Evolutionary conservation across 2,329 filamentous ascomycete species (phyloP), one percentile per base, ranked within the genome.

Genomic region (Fusarium tricinctum): DNA sequence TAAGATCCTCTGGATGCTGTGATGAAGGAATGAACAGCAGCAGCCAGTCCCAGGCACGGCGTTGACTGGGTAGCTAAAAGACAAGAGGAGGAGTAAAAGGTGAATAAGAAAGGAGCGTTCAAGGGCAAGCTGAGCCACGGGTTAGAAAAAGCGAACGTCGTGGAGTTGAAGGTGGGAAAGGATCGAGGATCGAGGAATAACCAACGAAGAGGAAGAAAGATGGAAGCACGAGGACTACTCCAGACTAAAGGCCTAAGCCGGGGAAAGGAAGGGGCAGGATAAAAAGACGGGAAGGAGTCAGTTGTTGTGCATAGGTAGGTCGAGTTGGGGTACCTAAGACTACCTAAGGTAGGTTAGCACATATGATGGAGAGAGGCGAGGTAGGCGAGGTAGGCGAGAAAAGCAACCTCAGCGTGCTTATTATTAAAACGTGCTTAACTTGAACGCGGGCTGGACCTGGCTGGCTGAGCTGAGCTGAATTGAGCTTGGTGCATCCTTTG

Each of bases 1-100:
- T 50, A 33, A 45, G 57, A 46, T 69, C 39, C 57, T 30, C 50
- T 23, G 44, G 59, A 59, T 59, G 58, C 48, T 68, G 52, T 66
- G 35, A 55, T 69, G 44, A 50, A 65, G 55, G 56, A 66, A 64
- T 59, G 66, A 66, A 63, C 49, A 60, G 66, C 49, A 60, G 66
- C 58, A 51, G 53, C 44, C 60, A 49, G 52, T 54, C 49, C 51
- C 47, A 49, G 53, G 53, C 49, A 57, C 40, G 54, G 40, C 48
- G n/a, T 44, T 66, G 42, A 43, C 57, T 59, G 44, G 60, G 40
- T 42, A 43, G 42, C 50, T 55, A 42, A 46, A 51, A 43, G 28
- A 42, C 17, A 20, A 30, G 40, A 61, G 19, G 19, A 50, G 55
- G 40, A 43, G 49, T 43, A 45, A 56, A 59, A 58, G 50, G 39